Base-by-base conservation (phyloP, 257 asterid genomes). In the Capsicum baccatum region DNA sequence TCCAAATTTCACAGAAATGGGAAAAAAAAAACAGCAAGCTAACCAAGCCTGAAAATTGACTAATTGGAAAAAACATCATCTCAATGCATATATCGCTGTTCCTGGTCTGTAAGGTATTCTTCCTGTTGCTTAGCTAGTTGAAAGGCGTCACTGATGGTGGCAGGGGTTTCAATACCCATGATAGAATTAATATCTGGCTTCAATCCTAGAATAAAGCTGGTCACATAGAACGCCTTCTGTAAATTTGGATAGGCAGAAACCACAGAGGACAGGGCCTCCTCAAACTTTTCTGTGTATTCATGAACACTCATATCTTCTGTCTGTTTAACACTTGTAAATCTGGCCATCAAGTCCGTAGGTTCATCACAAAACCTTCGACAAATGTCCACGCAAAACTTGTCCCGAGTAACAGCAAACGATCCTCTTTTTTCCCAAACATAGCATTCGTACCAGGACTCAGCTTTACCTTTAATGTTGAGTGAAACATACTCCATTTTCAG, bases 141-240 rank as follows among this genome's bases (percentile, higher is more conserved):
- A 50, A 74, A 52, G 47, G 62, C 81, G 21, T 50, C 81, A 50
- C 26, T 14, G 13, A 76, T 9, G 44, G 47, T 76, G 12, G 13
- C 13, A 3, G 48, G 81, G 19, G 17, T 76, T 12, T 55, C 8
- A 6, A 21, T 21, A 50, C 3, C 11, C 21, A 76, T 62, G 8
- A 14, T 1, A 76, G 2, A 6, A 5, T 50, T 50, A 76, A 52
- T 76, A 12, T 52, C 63, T 50, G 62, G 62, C 4, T 50, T 21
- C 62, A 76, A 26, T 13, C 81, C 81, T 50, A 47, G 6, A 76
- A 76, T 52, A 76, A 76, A 76, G 6, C 8, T 50, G 8, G 81
- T 50, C 21, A 76, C 11, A 4, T 52, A 52, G 63, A 12, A 52
- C 47, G 10, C 21, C 62, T 76, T 44, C 42, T 21, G 21, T 50